phyloP scores from a whole-genome alignment of 257 asterid genomes.

The Anisodus tanguticus region DNA sequence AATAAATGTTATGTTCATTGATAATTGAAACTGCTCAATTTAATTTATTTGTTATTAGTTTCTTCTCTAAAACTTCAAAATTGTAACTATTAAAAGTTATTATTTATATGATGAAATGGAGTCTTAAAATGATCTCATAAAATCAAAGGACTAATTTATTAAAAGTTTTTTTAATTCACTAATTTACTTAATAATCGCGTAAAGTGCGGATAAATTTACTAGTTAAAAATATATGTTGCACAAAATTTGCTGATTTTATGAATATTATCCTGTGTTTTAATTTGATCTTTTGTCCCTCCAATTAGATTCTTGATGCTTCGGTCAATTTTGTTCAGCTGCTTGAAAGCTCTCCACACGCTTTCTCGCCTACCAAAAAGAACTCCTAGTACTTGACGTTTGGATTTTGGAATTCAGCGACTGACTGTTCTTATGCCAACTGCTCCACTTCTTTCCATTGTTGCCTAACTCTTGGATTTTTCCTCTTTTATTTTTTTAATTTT shows the following conservation, averaged over 20 bases:
- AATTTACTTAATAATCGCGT: too few species aligned
- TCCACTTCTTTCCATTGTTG: neutral
- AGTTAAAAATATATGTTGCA: neutral
- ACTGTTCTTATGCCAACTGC: neutral
- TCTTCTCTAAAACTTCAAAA: too few species aligned
- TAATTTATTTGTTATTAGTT: too few species aligned
- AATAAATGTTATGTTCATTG: too few species aligned
- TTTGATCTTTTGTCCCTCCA: neutral
- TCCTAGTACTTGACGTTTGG: too few species aligned
- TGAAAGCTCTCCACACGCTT: conserved; percentile 10
- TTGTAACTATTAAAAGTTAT: too few species aligned
- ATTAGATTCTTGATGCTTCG: neutral
- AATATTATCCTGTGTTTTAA: neutral
- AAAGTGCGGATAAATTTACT: too few species aligned
- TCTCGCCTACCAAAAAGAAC: neutral
- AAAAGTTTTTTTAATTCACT: too few species aligned
- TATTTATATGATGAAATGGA: too few species aligned
- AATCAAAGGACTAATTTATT: too few species aligned
- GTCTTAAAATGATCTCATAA: too few species aligned
- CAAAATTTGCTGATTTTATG: neutral
- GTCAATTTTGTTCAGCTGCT: conserved; percentile 18
- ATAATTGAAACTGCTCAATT: too few species aligned
- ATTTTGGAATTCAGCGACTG: neutral
- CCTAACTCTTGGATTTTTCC: neutral
- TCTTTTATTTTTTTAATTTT: neutral